Percentiles rank a stretch among this genome's conserved stretches.
These are phyloP conservation scores for Calocybe gangraenosa DNA, from an alignment of 768 basidiomycete species.

Conservation along the genomic window DNA sequence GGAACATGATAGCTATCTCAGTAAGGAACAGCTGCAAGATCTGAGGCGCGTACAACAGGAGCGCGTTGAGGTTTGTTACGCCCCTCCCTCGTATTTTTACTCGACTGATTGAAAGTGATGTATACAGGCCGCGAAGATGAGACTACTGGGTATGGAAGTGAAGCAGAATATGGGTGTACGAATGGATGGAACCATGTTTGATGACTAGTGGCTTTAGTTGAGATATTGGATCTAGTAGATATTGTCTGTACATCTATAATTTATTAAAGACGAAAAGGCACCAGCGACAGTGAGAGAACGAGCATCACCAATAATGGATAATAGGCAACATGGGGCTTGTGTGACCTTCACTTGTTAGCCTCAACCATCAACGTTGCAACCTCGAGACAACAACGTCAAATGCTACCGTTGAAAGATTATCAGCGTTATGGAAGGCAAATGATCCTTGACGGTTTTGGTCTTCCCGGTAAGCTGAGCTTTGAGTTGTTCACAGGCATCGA, in stretches of 20 bases:
- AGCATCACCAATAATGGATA: too few species aligned
- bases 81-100: neutral
- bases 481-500: neutral
- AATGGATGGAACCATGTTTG: slow-evolving; percentile 73
- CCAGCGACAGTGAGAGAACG: too few species aligned
- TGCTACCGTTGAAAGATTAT: slow-evolving; percentile 64
- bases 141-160: slow-evolving; percentile 82
- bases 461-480: slow-evolving; percentile 51
- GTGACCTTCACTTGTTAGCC: too few species aligned
- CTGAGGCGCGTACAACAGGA: slow-evolving; percentile 83
- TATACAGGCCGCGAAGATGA: slow-evolving; percentile 75
- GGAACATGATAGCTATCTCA: slow-evolving; percentile 74
- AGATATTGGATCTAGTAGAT: too few species aligned
- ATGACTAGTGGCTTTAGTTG: slow-evolving; percentile 37
- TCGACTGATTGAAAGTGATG: neutral
- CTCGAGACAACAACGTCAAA: too few species aligned
- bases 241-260: too few species aligned
- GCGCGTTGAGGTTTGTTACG: slow-evolving; percentile 61
- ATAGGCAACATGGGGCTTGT: too few species aligned
- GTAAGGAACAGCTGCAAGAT: slow-evolving; percentile 76
- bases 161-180: slow-evolving; percentile 82
- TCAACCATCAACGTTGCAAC: too few species aligned
- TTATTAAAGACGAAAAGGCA: too few species aligned
- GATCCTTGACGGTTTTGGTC: slow-evolving; percentile 86
- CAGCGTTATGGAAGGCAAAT: slow-evolving; percentile 93